Evolutionary conservation across 2,329 filamentous ascomycete genomes (phyloP).

Genomic region (Botrytis porri): DNA sequence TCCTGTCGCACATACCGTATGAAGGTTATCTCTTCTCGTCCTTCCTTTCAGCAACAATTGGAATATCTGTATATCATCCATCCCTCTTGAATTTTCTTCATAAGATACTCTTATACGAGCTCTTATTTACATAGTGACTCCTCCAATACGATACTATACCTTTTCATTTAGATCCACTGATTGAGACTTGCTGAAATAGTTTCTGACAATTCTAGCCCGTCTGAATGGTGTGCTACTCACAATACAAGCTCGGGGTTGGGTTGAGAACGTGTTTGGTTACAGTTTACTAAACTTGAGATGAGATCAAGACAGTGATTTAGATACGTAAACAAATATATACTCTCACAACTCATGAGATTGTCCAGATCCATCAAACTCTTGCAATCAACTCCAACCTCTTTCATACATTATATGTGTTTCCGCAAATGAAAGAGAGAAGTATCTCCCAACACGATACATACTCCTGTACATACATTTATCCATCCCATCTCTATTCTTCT

Average conservation of each 20-base stretch:
- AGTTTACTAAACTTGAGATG: background rate
- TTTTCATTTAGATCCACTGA: background rate
- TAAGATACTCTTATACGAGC: too few species aligned
- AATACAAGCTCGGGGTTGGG: background rate
- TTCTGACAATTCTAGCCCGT: background rate
- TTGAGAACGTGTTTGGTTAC: background rate
- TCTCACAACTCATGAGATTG: background rate
- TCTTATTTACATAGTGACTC: background rate
- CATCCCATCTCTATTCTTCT: background rate
- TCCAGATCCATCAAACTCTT: background rate
- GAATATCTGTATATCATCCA: background rate
- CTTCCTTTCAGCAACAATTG: background rate
- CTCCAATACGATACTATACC: background rate
- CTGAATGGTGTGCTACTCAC: background rate
- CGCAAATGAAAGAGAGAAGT: background rate
- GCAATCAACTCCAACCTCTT: background rate
- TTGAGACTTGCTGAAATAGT: background rate
- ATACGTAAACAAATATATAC: background rate
- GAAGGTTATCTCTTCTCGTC: background rate
- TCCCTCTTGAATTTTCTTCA: too few species aligned
- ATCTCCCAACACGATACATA: background rate
- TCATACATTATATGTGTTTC: rapidly evolving
- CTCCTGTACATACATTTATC: too few species aligned
- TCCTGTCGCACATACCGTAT: background rate
- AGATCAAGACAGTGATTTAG: background rate